Base-by-base conservation (phyloP, 768 basidiomycete species). In the Tylopilus sp. region DNA sequence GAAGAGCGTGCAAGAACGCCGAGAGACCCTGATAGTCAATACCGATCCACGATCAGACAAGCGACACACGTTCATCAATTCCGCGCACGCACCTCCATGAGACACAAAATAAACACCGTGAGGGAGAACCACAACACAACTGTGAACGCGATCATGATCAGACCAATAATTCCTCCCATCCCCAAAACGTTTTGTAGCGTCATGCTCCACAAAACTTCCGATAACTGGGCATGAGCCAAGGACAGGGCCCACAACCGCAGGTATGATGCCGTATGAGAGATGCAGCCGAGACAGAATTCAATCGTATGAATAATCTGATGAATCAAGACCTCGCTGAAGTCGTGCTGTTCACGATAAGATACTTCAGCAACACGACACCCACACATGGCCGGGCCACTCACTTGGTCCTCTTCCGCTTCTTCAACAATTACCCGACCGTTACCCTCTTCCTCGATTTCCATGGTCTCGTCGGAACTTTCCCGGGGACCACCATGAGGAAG, bases 231-330 rank as follows among this genome's bases (percentile, higher is more conserved):
- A 72, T 99, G 97, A 11, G 97, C 97, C 46, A 99, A 80, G 22
- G 97, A 99, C 7, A 99, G 80, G 18, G 97, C 97, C 95, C 95
- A 98, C 35, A 99, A 77, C 66, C 95, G 88, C 43, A 93, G 81
- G 70, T 91, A 91, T 15, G 89, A 92, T 12, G 91, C 91, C 1
- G 95, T 98, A 70, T 98, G 95, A 57, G 95, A 98, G 63, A 98
- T 98, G 70, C 95, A 98, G 7, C 95, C 97, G 30, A 99, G 83
- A 67, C 97, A 99, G 73, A 98, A 99, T 73, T 99, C 97, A 71
- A 99, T 98, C 22, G 94, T 95, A 71, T 98, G 97, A 64, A 99
- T 99, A 55, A 97, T 77, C 70, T 99, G 97, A 71, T 99, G 95
- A 53, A 98, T 90, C 21, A 97, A 82, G 52, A 97, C 82, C 70